These are phyloP conservation scores for Colletotrichum horii DNA, from an alignment of 2,329 filamentous ascomycete species.

Conservation along the genomic window DNA sequence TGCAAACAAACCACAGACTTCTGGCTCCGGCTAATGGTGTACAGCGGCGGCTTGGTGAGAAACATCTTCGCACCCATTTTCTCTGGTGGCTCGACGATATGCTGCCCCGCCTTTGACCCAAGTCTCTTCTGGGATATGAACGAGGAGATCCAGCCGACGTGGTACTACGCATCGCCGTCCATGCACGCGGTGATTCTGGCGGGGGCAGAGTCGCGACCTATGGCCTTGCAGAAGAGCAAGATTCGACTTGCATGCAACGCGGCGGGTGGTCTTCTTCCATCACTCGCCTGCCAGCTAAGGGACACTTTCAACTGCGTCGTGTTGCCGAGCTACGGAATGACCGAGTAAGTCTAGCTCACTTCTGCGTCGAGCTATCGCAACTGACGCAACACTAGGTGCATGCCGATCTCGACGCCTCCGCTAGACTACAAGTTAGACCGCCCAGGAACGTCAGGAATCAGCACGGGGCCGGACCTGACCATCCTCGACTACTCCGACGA, in stretches of 20 bases:
- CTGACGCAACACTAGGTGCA: constrained; percentile 41
- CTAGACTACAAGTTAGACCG: constrained; percentile 56
- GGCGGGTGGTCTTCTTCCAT: constrained; percentile 57
- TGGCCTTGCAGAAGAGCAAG: constrained; percentile 44
- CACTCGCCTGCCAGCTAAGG: constrained; percentile 51
- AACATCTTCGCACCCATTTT: constrained; percentile 61
- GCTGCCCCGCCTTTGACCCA: constrained; percentile 58
- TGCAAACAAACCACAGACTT: background rate
- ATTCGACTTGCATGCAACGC: constrained; percentile 62
- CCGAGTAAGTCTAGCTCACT: constrained; percentile 41
- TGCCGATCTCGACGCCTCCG: constrained; percentile 62
- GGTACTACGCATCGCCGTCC: constrained; percentile 64
- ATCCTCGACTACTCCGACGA: constrained; percentile 50
- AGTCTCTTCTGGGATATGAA: constrained; percentile 62
- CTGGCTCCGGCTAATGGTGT: background rate
- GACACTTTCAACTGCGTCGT: constrained; percentile 57
- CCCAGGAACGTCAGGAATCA: constrained; percentile 57
- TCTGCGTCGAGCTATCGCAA: background rate
- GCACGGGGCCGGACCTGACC: constrained; percentile 54
- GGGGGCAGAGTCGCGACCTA: constrained; percentile 43
- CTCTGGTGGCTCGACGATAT: constrained; percentile 58
- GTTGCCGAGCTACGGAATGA: constrained; percentile 65
- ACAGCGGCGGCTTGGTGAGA: constrained; percentile 55
- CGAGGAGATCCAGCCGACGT: constrained; percentile 52
- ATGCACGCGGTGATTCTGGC: constrained; percentile 61